These are phyloP conservation scores for Colletotrichum salicis DNA, from an alignment of 2,329 filamentous ascomycete genomes.

Conservation along the genomic window DNA sequence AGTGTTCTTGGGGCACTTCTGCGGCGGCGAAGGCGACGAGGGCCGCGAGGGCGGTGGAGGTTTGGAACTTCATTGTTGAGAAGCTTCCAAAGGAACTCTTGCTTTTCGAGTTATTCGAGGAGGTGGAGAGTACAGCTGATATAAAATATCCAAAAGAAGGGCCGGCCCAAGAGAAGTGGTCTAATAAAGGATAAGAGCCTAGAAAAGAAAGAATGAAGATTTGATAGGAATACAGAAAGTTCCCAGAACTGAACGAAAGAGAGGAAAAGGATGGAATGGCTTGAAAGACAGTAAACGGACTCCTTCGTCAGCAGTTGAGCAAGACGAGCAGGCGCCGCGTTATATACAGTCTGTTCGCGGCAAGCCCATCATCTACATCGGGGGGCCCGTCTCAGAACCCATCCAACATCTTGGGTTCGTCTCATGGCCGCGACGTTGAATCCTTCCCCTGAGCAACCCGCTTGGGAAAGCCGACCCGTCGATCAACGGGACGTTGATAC, in stretches of 20 bases:
- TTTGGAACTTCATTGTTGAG: constrained; percentile 34
- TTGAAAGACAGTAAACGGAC: constrained; percentile 13
- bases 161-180: constrained; percentile 34
- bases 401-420: constrained; percentile 13
- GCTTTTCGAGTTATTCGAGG: not conserved
- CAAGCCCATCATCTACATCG: not conserved
- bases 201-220: constrained; percentile 28
- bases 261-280: constrained; percentile 19
- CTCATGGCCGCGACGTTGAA: constrained; percentile 16
- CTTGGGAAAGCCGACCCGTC: constrained; percentile 10
- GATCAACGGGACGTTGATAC: constrained; percentile 8
- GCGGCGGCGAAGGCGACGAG: constrained; percentile 29
- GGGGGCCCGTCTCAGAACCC: not conserved
- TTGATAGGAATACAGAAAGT: constrained; percentile 23
- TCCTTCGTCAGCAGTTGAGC: not conserved
- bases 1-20: constrained; percentile 68
- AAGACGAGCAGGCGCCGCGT: not conserved
- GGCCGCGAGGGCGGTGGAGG: constrained; percentile 30
- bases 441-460: constrained; percentile 1
- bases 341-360: constrained; percentile 23
- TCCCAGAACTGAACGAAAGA: constrained; percentile 39
- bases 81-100: no score
- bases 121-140: constrained; percentile 3
- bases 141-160: constrained; percentile 32
- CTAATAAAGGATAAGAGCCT: constrained; percentile 19